phyloP scores from a whole-genome alignment of 108 stramenopile species.

The Cyclotella cryptica region DNA sequence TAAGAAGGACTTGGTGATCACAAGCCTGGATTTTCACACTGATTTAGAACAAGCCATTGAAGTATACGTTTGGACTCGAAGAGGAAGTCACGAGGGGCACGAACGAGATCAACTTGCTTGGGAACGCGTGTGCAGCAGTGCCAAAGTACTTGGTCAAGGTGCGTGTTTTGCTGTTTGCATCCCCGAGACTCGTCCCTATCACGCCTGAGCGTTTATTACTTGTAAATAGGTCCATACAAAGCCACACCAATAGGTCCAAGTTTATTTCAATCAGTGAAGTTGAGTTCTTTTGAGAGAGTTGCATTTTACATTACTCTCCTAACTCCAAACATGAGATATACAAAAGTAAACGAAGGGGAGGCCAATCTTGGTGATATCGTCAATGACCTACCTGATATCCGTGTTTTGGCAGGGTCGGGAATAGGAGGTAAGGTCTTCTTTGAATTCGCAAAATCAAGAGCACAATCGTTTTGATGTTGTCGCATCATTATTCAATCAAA shows the following conservation, averaged over 20 bases:
- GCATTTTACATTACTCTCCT: slow-evolving; percentile 22
- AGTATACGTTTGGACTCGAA: slow-evolving; percentile 28
- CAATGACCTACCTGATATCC: slow-evolving; percentile 5
- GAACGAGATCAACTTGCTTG: slow-evolving; percentile 37
- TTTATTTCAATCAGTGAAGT: neutral
- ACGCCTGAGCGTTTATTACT: too few relatives aligned
- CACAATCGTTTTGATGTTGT: neutral
- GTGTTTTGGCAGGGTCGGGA: slow-evolving; percentile 14
- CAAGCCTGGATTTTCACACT: slow-evolving; percentile 27
- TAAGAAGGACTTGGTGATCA: slow-evolving; percentile 10
- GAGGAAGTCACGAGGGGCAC: slow-evolving; percentile 22
- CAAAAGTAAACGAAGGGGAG: slow-evolving; percentile 1
- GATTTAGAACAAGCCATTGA: neutral
- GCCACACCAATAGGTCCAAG: slow-evolving; percentile 13
- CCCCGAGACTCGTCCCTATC: neutral
- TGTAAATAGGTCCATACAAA: neutral
- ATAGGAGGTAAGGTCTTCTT: slow-evolving; percentile 1
- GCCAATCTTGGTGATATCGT: slow-evolving; percentile 14
- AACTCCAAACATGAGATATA: slow-evolving; percentile 31
- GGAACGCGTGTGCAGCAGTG: slow-evolving; percentile 6
- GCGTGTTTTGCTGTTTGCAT: neutral
- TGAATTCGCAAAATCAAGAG: neutral
- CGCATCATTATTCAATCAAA: neutral
- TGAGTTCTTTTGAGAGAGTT: slow-evolving; percentile 17
- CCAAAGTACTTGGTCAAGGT: slow-evolving; percentile 15